Evolutionary conservation across 352 stramenopile genomes (phyloP).

Genomic region (Pythium biforme): DNA sequence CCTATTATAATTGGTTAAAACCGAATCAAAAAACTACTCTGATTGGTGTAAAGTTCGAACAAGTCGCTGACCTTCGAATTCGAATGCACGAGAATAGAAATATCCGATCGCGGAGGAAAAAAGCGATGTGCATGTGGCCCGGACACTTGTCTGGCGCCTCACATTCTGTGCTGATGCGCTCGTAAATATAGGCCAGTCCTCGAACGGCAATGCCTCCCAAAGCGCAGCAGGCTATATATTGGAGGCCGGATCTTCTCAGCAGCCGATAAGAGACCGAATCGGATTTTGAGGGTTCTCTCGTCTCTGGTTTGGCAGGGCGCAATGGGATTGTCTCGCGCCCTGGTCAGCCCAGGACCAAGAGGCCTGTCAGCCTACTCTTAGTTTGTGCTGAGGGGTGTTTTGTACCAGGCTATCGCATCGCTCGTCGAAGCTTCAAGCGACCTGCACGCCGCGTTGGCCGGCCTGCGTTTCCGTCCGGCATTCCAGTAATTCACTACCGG

Average conservation of each 20-base stretch:
- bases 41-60: no score
- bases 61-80: constrained; percentile 12
- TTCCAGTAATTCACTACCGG: constrained; percentile 23
- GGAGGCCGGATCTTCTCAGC: background rate
- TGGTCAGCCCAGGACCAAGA: constrained; percentile 18
- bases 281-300: background rate
- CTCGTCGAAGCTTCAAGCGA: background rate
- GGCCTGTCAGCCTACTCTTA: background rate
- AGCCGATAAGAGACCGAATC: constrained; percentile 11
- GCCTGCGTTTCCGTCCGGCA: constrained; percentile 4
- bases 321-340: constrained; percentile 16
- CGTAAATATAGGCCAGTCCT: constrained; percentile 1
- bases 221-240: background rate
- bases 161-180: background rate
- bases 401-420: no score
- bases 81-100: constrained; percentile 12
- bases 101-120: background rate
- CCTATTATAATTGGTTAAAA: no score
- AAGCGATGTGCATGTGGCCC: background rate
- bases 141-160: background rate
- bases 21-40: no score
- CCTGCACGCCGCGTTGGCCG: background rate
- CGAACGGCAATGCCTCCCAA: background rate
- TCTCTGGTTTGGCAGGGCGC: background rate
- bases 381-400: background rate